Percentiles rank a stretch among this genome's conserved stretches.
These are phyloP conservation scores for Stachybotrys chlorohalonatus DNA, from an alignment of 2,329 filamentous ascomycete species.

Conservation along the genomic window DNA sequence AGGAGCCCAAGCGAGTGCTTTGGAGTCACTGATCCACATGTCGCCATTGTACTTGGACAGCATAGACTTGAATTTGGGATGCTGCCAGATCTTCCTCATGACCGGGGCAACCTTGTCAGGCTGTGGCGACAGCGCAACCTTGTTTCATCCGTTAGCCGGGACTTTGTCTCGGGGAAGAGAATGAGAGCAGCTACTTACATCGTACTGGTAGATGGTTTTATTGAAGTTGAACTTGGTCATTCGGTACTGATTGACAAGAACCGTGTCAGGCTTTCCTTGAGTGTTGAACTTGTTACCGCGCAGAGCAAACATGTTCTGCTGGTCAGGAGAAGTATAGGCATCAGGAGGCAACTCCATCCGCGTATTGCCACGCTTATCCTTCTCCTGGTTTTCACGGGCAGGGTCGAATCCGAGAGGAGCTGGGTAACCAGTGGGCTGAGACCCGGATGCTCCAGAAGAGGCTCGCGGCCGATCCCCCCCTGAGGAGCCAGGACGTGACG, in stretches of 20 bases:
- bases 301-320: conserved; percentile 24
- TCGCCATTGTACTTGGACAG: conserved; percentile 37
- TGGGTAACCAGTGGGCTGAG: conserved; percentile 10
- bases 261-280: conserved; percentile 41
- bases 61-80: conserved; percentile 44
- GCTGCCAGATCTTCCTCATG: conserved; percentile 69
- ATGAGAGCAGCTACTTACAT: conserved; percentile 47
- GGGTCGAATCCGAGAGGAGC: conserved; percentile 30
- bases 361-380: conserved; percentile 25
- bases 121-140: conserved; percentile 59
- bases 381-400: conserved; percentile 20
- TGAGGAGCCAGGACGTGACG: conserved; percentile 4
- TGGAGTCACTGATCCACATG: conserved; percentile 70
- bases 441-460: conserved; percentile 6
- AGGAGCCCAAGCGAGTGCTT: conserved; percentile 70
- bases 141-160: conserved; percentile 3
- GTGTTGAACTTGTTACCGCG: conserved; percentile 40
- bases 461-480: conserved; percentile 8
- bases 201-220: conserved; percentile 69
- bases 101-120: conserved; percentile 52
- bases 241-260: conserved; percentile 67
- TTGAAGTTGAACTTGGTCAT: conserved; percentile 49
- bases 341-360: conserved; percentile 51
- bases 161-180: not conserved
- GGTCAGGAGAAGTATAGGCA: conserved; percentile 33